Base-by-base conservation (phyloP, 345 rosid species). In the Salix suchowensis region DNA sequence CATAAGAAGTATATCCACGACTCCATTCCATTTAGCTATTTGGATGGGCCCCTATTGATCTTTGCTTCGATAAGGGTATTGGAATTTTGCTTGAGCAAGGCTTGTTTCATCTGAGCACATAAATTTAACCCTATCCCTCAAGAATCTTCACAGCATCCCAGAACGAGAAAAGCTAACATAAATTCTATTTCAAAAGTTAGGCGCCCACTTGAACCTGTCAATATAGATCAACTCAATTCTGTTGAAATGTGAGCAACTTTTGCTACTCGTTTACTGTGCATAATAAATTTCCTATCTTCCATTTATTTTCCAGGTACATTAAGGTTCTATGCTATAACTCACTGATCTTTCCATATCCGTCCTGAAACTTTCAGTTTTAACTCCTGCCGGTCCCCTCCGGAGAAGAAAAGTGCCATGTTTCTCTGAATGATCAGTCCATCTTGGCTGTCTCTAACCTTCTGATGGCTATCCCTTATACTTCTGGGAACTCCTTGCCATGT, bases 401-500 rank as follows among this genome's bases (percentile, higher is more conserved):
- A 88, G 24, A 88, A 88, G 87, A 81, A 88, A 52, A 85, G 86
- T 2, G 89, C 91, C 77, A 88, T 66, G 34, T 77, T 84, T 79
- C 89, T 85, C 74, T 78, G 89, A 64, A 88, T 85, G 37, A 88
- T 85, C 10, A 88, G 79, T 5, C 91, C 91, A 44, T 88, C 91
- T 62, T 82, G 91, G 74, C 88, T 86, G 40, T 88, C 91, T 40
- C 89, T 74, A 61, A 88, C 91, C 78, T 84, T 85, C 81, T 76
- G 82, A 74, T 86, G 91, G 77, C 87, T 82, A 70, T 88, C 91
- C 0, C 89, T 85, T 23, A 88, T 86, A 74, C 87, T 88, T 77
- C 91, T 79, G 0, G 91, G 91, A 40, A 85, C 80, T 14, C 91
- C 91, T 71, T 88, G 87, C 91, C 91, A 88, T 15, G 55, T 76